These are phyloP conservation scores for Artemisia argyi DNA, from an alignment of 129 eudicot species.

Conservation along the genomic window DNA sequence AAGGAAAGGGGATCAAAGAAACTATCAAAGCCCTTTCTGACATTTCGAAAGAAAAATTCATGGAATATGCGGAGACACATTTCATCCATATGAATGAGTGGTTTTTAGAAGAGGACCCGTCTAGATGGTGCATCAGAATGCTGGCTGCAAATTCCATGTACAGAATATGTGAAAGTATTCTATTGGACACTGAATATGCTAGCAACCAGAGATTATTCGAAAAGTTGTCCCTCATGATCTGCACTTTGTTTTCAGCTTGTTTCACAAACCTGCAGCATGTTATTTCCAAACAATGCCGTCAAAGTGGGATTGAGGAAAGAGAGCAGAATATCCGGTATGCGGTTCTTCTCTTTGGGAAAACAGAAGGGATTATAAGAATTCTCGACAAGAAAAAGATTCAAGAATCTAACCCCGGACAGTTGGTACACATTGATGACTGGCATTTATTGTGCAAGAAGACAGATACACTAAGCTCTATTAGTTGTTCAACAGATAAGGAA, in stretches of 20 bases:
- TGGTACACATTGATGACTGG: constrained; percentile 60
- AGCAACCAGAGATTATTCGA: constrained; percentile 38
- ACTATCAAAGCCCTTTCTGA: constrained; percentile 41
- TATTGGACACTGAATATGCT: constrained; percentile 16
- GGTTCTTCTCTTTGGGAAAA: constrained; percentile 60
- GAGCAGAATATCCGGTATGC: constrained; percentile 53
- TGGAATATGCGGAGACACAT: constrained; percentile 40
- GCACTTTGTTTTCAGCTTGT: constrained; percentile 55
- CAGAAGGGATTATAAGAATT: constrained; percentile 45
- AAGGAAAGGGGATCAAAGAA: constrained; percentile 32
- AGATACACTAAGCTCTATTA: neutral
- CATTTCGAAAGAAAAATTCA: constrained; percentile 41
- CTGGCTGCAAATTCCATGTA: constrained; percentile 82
- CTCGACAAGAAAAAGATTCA: constrained; percentile 38
- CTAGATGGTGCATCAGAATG: constrained; percentile 56
- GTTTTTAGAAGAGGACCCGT: constrained; percentile 39
- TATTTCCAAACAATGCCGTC: constrained; percentile 54
- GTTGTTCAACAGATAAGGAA: constrained; percentile 31
- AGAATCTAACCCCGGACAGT: constrained; percentile 40
- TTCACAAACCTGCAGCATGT: constrained; percentile 54
- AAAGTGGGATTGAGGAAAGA: constrained; percentile 55
- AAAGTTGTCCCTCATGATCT: constrained; percentile 40
- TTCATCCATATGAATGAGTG: constrained; percentile 27
- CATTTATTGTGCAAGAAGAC: constrained; percentile 38
- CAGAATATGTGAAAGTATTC: constrained; percentile 52